Conservation (phyloP, 2,329 filamentous ascomycete species). For the Cladosporium oxysporum region DNA sequence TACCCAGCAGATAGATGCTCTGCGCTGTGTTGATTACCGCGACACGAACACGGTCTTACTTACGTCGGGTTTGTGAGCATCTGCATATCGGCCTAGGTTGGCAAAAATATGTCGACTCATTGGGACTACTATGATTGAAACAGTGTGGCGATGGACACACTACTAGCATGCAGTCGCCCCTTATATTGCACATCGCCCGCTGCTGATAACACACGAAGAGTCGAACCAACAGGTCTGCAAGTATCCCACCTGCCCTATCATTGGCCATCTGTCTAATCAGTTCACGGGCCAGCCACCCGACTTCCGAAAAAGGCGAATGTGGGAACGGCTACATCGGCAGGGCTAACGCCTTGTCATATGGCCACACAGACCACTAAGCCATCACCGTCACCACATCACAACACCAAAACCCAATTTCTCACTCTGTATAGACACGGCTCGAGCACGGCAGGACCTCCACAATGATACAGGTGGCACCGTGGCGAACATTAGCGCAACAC, state of each 20-base stretch:
- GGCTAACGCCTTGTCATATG: constrained; percentile 8
- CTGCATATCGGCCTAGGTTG: not conserved
- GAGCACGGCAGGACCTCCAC: not conserved
- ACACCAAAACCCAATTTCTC: not conserved
- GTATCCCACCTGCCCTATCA: too few relatives aligned
- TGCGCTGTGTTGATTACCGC: not conserved
- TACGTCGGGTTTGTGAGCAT: not conserved
- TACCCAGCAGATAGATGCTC: not conserved
- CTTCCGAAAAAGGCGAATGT: not conserved
- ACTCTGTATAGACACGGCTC: not conserved
- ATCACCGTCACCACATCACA: not conserved
- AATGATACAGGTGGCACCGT: not conserved
- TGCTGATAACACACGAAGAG: not conserved
- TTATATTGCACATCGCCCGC: not conserved
- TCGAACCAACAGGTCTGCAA: not conserved
- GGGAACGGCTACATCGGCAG: constrained; percentile 1
- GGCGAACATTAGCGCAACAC: not conserved
- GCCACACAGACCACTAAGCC: not conserved
- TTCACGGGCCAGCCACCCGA: not conserved
- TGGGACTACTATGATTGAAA: not conserved
- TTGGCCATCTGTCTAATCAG: not conserved
- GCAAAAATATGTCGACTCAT: not conserved
- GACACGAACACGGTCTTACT: not conserved
- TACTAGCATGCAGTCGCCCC: not conserved
- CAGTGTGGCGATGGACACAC: not conserved